Conservation (phyloP, 2,329 filamentous ascomycete genomes). For the Westerdykella ornata region DNA sequence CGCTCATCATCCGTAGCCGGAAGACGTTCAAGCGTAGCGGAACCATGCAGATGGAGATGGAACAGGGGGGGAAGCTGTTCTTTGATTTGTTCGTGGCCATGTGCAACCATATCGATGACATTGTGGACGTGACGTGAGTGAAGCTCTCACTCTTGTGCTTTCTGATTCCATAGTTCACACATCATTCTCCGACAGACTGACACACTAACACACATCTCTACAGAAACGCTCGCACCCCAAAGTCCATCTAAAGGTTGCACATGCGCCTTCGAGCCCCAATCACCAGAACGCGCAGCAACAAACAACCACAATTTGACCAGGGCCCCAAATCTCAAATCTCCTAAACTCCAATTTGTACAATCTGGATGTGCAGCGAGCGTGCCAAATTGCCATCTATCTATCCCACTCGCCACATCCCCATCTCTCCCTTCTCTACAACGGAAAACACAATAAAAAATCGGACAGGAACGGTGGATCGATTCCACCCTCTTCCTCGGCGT, state of each 20-base stretch:
- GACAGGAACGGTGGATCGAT: too few relatives aligned
- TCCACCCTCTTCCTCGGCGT: too few relatives aligned
- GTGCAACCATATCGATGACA: conserved; percentile 96
- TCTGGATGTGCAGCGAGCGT: background rate
- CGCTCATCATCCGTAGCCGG: conserved; percentile 93
- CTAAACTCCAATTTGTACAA: background rate
- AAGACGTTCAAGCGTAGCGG: conserved; percentile 97
- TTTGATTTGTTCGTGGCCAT: conserved; percentile 98
- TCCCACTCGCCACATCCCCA: background rate
- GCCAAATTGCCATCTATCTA: background rate
- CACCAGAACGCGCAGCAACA: too few relatives aligned
- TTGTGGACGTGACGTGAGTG: conserved; percentile 67
- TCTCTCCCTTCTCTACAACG: background rate
- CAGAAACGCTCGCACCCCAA: conserved; percentile 49
- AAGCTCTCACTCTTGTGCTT: conserved; percentile 2
- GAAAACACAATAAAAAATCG: too few relatives aligned
- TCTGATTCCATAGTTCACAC: background rate
- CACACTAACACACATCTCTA: conserved; percentile 3
- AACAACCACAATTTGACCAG: too few relatives aligned
- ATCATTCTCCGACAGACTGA: background rate
- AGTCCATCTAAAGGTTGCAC: conserved; percentile 44
- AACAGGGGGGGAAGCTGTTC: conserved; percentile 87
- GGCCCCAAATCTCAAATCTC: too few relatives aligned
- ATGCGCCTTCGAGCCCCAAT: too few relatives aligned
- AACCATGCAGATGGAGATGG: conserved; percentile 99